Percentiles rank a stretch among this genome's conserved stretches.
Evolutionary conservation across 305 asterid species (phyloP).

Genomic region (Fraxinus sp.): DNA sequence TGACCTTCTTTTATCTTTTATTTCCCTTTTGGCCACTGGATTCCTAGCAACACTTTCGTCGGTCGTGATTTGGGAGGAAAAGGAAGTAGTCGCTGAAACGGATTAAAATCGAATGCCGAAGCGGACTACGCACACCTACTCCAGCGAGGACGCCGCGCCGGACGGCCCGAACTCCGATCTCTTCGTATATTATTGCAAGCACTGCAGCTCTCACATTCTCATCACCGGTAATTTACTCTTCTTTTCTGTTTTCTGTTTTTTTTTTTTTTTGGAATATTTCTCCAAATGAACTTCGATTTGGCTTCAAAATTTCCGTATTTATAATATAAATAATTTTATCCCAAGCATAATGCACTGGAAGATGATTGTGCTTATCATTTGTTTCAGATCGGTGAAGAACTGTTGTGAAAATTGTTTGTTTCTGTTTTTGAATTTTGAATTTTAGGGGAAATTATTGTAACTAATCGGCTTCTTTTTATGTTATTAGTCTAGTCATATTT

Average conservation of each 20-base stretch:
- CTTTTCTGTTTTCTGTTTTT: too few species aligned
- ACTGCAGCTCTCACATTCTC: constrained; percentile 92
- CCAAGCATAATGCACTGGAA: neutral
- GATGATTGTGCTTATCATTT: neutral
- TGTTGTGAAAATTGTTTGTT: neutral
- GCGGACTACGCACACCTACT: constrained; percentile 94
- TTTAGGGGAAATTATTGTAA: neutral
- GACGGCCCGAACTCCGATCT: constrained; percentile 90
- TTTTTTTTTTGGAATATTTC: too few species aligned
- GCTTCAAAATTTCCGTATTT: too few species aligned
- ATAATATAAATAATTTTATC: too few species aligned
- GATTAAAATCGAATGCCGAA: constrained; percentile 61
- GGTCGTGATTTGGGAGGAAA: too few species aligned
- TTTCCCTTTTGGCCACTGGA: too few species aligned
- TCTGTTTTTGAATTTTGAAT: neutral
- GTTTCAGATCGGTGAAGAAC: neutral
- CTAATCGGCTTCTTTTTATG: neutral
- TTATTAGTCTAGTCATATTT: neutral
- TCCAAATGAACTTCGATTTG: too few species aligned
- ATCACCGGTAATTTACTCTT: constrained; percentile 64
- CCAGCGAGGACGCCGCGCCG: constrained; percentile 92
- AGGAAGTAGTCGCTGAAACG: too few species aligned
- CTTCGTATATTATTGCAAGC: constrained; percentile 95
- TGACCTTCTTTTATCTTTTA: too few species aligned
- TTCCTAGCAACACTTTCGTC: too few species aligned